Evolutionary conservation across 2,329 filamentous ascomycete species (phyloP).

Genomic region (Microdochium bolleyi): DNA sequence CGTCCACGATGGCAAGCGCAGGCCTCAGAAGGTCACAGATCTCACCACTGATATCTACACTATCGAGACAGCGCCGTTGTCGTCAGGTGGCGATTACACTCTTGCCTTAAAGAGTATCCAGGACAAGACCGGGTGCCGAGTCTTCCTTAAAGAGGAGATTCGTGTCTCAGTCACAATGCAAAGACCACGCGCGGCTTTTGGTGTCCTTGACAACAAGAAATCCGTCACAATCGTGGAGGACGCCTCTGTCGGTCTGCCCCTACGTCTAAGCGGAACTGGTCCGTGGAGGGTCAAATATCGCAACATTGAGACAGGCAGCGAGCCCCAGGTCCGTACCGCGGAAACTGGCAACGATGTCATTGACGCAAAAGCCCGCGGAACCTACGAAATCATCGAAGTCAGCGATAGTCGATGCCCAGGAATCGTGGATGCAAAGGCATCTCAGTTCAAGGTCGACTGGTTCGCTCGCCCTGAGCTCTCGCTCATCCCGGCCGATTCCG

Average conservation of each 20-base stretch:
- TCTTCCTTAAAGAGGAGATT: slow-evolving; percentile 73
- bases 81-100: slow-evolving; percentile 82
- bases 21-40: slow-evolving; percentile 54
- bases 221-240: slow-evolving; percentile 70
- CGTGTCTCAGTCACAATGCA: slow-evolving; percentile 85
- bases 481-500: slow-evolving; percentile 56
- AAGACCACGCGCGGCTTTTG: slow-evolving; percentile 79
- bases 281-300: slow-evolving; percentile 78
- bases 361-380: slow-evolving; percentile 57
- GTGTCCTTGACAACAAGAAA: slow-evolving; percentile 73
- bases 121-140: slow-evolving; percentile 80
- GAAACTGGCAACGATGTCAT: slow-evolving; percentile 58
- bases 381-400: slow-evolving; percentile 73
- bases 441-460: slow-evolving; percentile 75
- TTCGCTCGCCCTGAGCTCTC: slow-evolving; percentile 70
- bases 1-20: slow-evolving; percentile 79
- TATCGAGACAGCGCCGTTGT: slow-evolving; percentile 68
- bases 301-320: slow-evolving; percentile 49
- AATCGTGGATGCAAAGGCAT: slow-evolving; percentile 64
- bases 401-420: slow-evolving; percentile 77
- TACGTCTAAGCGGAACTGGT: slow-evolving; percentile 76
- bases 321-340: slow-evolving; percentile 17
- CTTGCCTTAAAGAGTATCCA: slow-evolving; percentile 79
- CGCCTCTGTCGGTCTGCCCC: slow-evolving; percentile 63
- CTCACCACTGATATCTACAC: slow-evolving; percentile 57